Evolutionary conservation across 2,329 filamentous ascomycete genomes (phyloP).

Genomic region (Emmonsiellopsis sp.): DNA sequence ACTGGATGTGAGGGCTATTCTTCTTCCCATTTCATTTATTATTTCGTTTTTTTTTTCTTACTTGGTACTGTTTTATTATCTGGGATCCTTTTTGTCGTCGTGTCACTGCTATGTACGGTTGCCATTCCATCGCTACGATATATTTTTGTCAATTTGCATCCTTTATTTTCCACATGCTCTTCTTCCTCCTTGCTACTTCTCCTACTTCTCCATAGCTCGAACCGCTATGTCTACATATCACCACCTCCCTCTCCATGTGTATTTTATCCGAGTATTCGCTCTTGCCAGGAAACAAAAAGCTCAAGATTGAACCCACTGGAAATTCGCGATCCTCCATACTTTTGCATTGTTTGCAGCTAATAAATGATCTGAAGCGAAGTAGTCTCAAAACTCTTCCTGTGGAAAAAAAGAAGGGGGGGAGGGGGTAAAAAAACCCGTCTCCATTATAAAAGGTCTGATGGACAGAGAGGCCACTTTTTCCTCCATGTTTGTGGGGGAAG

Average conservation of each 20-base stretch:
- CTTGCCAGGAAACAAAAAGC: background rate
- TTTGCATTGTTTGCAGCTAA: no score
- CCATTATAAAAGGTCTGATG: no score
- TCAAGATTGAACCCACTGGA: background rate
- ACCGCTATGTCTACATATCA: background rate
- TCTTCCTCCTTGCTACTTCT: background rate
- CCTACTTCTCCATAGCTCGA: background rate
- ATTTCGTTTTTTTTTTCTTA: background rate
- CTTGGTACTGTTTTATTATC: background rate
- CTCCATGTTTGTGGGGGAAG: no score
- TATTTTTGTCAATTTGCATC: background rate
- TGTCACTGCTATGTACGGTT: background rate
- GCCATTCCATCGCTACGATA: background rate
- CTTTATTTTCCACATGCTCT: background rate
- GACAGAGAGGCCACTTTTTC: no score
- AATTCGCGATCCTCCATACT: background rate
- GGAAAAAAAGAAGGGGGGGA: no score
- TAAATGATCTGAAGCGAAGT: no score
- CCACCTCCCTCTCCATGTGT: background rate
- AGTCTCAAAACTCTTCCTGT: no score
- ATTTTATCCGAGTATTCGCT: slow-evolving; percentile 10
- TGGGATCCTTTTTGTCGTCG: background rate
- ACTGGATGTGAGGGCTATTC: background rate
- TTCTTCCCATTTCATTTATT: background rate
- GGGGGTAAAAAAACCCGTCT: no score